Base-by-base conservation (phyloP, 1,139 yeast species). In the Scheffersomyces quercinus region DNA sequence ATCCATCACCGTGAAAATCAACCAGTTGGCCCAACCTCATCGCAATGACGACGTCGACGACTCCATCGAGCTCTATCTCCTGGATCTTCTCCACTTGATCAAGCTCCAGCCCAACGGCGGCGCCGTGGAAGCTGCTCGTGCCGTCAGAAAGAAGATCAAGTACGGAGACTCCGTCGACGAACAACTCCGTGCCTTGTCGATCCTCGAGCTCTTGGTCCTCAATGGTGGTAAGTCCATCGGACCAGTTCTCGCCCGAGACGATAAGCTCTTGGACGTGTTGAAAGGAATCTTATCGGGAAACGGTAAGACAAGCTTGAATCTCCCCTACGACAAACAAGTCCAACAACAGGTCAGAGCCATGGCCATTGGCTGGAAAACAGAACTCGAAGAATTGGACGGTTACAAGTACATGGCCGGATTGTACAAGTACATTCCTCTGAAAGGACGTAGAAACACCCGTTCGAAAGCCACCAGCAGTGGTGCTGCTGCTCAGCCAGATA, bases 91-190 rank as follows among this genome's bases (percentile, higher is more conserved):
- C 28, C 67, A 71, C 24, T 59, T 74, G 45, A 73, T 74, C 47
- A 62, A 65, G 45, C 54, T 72, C 35, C 79, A 73, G 56, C 65
- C 67, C 0, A 37, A 55, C 10, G 47, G 60, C 15, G 76, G 95
- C 1, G 81, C 89, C 1, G 68, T 74, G 9, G 98, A 91, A 63
- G 95, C 96, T 1, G 97, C 97, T 0, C 73, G 98, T 41, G 95
- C 96, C 1, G 71, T 93, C 32, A 77, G 99, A 42, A 93, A 93
- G 70, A 82, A 84, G 59, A 71, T 93, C 60, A 93, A 93, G 67
- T 87, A 93, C 60, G 98, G 98, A n/a, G 63, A 60, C 20, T 55
- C 71, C 1, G 60, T 66, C 1, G 70, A 70, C 28, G 83, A 82
- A 49, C 93, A 86, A 58, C 52, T 77, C 41, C 75, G 87, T 42